phyloP scores from a whole-genome alignment of 1,284 basidiomycete genomes.

The Irpex lacteus region DNA sequence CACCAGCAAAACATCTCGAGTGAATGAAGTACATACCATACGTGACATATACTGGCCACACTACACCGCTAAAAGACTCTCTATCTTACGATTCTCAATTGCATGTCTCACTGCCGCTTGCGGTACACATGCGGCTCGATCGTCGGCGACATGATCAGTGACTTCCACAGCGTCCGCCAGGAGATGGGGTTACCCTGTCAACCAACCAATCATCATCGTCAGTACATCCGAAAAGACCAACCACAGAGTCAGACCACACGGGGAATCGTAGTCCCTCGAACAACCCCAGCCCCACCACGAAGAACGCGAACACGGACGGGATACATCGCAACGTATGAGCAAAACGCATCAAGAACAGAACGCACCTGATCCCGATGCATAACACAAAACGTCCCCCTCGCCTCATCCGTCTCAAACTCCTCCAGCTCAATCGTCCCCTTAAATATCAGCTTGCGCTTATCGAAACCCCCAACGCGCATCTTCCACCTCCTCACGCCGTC shows the following conservation, averaged over 20 bases:
- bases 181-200: slow-evolving; percentile 69
- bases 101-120: not conserved
- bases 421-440: slow-evolving; percentile 73
- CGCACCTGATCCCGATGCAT: slow-evolving; percentile 64
- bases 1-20: no score
- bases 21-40: no score
- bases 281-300: no score
- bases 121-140: slow-evolving; percentile 54
- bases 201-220: not conserved
- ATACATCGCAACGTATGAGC: no score
- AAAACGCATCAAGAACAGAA: not conserved
- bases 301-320: no score
- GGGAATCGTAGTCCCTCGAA: no score
- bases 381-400: slow-evolving; percentile 58
- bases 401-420: slow-evolving; percentile 42
- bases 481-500: slow-evolving; percentile 26
- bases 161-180: slow-evolving; percentile 72
- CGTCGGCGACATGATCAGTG: slow-evolving; percentile 44
- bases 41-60: no score
- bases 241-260: no score
- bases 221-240: not conserved
- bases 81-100: no score
- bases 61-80: no score
- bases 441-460: slow-evolving; percentile 56
- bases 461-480: slow-evolving; percentile 64